Conservation (phyloP, 108 stramenopile genomes). For the Cyclotella distinguenda region DNA sequence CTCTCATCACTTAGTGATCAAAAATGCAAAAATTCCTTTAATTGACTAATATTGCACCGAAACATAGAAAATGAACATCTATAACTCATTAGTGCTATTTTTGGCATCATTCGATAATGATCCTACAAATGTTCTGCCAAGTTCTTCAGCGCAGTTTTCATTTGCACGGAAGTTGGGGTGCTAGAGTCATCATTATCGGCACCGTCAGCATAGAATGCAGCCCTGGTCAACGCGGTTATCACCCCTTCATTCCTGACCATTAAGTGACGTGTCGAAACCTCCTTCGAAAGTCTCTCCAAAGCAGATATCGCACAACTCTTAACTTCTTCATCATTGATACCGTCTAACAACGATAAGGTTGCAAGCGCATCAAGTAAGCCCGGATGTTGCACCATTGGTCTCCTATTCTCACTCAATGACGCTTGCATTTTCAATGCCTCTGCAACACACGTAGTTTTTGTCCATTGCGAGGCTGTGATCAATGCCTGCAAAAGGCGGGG, state of each 20-base stretch:
- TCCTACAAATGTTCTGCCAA: conserved; percentile 12
- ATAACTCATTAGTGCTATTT: not conserved
- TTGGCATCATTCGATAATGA: not conserved
- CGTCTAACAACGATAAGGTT: conserved; percentile 33
- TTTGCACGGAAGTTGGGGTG: conserved; percentile 18
- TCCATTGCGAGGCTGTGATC: conserved; percentile 46
- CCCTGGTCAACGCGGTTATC: conserved; percentile 46
- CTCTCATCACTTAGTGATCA: no score
- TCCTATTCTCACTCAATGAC: conserved; percentile 32
- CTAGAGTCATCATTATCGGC: conserved; percentile 18
- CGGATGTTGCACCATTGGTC: conserved; percentile 37
- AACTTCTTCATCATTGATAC: conserved; percentile 43
- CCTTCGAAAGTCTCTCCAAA: conserved; percentile 36
- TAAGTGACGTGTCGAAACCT: conserved; percentile 24
- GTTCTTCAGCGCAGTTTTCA: conserved; percentile 46
- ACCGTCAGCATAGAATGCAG: conserved; percentile 37
- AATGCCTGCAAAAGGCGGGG: conserved; percentile 28
- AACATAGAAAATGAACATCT: not conserved
- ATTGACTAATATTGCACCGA: not conserved
- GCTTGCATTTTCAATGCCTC: conserved; percentile 47
- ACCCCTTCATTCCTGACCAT: conserved; percentile 45
- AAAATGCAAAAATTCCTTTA: no score
- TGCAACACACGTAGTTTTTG: conserved; percentile 45
- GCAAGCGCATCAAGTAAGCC: conserved; percentile 47
- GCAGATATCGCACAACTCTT: conserved; percentile 42